Evolutionary conservation across 306 rosid species (phyloP).

Genomic region (Acacia acuminata): DNA sequence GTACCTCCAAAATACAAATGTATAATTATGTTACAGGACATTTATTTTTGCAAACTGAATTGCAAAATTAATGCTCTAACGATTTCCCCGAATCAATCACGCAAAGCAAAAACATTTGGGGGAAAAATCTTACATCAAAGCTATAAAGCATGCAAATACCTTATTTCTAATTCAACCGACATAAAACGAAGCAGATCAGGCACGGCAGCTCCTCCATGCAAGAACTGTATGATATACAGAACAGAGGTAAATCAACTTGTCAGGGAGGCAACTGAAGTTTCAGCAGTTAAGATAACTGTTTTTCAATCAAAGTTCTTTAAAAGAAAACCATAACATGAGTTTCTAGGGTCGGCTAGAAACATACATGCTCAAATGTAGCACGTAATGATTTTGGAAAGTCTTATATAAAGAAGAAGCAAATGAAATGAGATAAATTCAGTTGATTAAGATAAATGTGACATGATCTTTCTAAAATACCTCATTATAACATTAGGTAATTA

Average conservation of each 20-base stretch:
- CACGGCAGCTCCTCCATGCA: background rate
- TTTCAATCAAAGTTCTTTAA: too few relatives aligned
- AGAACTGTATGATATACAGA: background rate
- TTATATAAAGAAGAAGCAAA: too few relatives aligned
- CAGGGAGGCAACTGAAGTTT: too few relatives aligned
- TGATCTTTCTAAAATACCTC: too few relatives aligned
- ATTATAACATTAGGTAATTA: too few relatives aligned
- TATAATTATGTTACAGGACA: background rate
- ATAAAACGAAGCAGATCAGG: background rate
- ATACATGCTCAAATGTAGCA: background rate
- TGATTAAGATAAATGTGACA: too few relatives aligned
- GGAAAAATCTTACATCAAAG: too few relatives aligned
- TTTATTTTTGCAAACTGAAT: background rate
- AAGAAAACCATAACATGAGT: background rate
- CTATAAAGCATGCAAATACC: background rate
- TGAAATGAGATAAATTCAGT: too few relatives aligned
- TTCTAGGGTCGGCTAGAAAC: background rate
- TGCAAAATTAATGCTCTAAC: background rate
- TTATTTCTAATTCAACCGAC: background rate
- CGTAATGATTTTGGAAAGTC: background rate
- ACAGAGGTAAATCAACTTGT: background rate
- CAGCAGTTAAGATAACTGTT: too few relatives aligned
- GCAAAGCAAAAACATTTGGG: background rate
- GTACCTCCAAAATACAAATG: too few relatives aligned
- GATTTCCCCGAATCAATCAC: background rate